These are phyloP conservation scores for Usnea hakonensis DNA, from an alignment of 495 filamentous ascomycete species.

Conservation along the genomic window DNA sequence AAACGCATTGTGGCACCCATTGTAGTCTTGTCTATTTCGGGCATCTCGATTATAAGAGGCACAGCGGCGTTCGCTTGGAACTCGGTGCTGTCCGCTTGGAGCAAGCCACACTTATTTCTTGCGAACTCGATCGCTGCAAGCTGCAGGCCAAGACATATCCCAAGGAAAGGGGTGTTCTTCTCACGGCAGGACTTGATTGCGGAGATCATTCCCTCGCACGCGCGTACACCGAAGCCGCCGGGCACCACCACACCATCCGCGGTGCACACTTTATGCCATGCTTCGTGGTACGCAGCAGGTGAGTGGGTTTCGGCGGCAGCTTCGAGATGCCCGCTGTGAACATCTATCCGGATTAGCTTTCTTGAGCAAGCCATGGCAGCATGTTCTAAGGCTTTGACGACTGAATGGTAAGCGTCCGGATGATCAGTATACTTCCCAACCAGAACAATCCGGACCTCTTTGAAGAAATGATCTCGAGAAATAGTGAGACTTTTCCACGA, in stretches of 20 bases:
- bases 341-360: constrained; percentile 74
- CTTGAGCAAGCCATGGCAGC: constrained; percentile 75
- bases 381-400: constrained; percentile 82
- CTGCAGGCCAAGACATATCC: constrained; percentile 94
- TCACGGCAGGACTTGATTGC: constrained; percentile 77
- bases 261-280: constrained; percentile 72
- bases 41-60: constrained; percentile 80
- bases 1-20: constrained; percentile 93
- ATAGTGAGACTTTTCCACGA: constrained; percentile 64
- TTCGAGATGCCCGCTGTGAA: constrained; percentile 81
- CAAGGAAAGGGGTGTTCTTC: constrained; percentile 73
- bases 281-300: constrained; percentile 74
- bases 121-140: constrained; percentile 86
- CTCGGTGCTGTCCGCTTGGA: constrained; percentile 58
- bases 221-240: constrained; percentile 80
- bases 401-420: constrained; percentile 76
- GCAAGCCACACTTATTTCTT: constrained; percentile 58
- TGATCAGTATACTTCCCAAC: constrained; percentile 86
- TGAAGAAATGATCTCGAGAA: constrained; percentile 51
- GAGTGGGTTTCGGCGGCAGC: constrained; percentile 43
- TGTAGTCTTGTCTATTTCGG: constrained; percentile 64
- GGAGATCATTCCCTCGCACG: constrained; percentile 80
- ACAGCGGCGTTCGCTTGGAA: constrained; percentile 49
- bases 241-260: constrained; percentile 52
- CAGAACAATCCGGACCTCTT: constrained; percentile 71